phyloP scores from a whole-genome alignment of 345 rosid species.

The Sisymbrium irio region DNA sequence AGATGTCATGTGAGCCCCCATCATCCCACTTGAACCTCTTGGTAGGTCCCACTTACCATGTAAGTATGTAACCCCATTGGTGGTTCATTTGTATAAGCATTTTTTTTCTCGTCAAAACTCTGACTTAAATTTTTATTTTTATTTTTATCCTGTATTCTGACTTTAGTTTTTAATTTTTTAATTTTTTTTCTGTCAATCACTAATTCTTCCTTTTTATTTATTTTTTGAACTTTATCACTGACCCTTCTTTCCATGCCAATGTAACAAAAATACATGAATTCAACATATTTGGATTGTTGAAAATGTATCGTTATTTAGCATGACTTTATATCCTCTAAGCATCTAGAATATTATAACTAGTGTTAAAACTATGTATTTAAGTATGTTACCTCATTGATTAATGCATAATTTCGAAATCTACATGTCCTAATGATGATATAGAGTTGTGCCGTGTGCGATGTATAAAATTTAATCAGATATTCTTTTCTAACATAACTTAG shows the following conservation, averaged over 20 bases:
- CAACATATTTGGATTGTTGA: background rate
- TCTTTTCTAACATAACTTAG: background rate
- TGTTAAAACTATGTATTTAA: background rate
- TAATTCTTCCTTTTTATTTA: slow-evolving; percentile 14
- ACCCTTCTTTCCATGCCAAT: slow-evolving; percentile 13
- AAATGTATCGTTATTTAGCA: background rate
- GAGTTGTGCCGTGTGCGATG: no score
- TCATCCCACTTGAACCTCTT: slow-evolving; percentile 32
- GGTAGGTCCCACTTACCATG: slow-evolving; percentile 9
- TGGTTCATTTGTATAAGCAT: background rate
- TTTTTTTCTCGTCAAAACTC: slow-evolving; percentile 1
- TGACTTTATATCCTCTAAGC: background rate
- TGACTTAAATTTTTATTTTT: background rate
- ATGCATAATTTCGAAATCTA: no score
- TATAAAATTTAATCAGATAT: background rate
- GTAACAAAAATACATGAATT: background rate
- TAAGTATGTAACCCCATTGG: background rate
- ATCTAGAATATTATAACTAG: background rate
- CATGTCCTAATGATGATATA: no score
- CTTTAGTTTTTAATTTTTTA: background rate
- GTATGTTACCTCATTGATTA: no score
- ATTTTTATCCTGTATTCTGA: background rate
- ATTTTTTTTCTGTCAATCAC: background rate
- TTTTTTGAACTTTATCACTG: background rate
- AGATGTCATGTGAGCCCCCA: slow-evolving; percentile 34